A percentile compares a stretch with the other conserved stretches of the same genome.
Conservation (phyloP, 2,329 filamentous ascomycete species). For the Xylaria arbuscula region DNA sequence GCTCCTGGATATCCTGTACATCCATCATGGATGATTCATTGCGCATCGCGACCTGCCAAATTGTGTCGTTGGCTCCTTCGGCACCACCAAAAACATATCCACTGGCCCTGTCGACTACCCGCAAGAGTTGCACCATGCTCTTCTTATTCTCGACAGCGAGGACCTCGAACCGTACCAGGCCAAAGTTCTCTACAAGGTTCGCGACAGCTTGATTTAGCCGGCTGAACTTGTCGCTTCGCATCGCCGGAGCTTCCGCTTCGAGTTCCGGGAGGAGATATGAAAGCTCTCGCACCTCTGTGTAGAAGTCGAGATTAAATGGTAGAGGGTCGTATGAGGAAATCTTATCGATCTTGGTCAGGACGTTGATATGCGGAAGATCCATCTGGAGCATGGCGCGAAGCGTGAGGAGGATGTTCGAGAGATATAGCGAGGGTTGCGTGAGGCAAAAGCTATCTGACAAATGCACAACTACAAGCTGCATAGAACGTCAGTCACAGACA, state of each 20-base stretch:
- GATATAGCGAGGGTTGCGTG: slow-evolving; percentile 92
- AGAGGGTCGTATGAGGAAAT: slow-evolving; percentile 84
- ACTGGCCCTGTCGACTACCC: slow-evolving; percentile 89
- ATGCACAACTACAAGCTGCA: slow-evolving; percentile 89
- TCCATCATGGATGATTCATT: slow-evolving; percentile 80
- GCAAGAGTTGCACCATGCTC: slow-evolving; percentile 92
- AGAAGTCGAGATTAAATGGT: slow-evolving; percentile 95
- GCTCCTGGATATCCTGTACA: slow-evolving; percentile 89
- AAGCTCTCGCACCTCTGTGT: slow-evolving; percentile 96
- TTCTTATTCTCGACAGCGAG: slow-evolving; percentile 96
- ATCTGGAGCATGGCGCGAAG: slow-evolving; percentile 98
- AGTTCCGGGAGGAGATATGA: slow-evolving; percentile 84
- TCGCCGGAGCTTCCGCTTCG: slow-evolving; percentile 77
- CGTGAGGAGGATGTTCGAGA: slow-evolving; percentile 92
- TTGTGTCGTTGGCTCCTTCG: slow-evolving; percentile 91
- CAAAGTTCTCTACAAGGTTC: slow-evolving; percentile 87
- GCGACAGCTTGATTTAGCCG: slow-evolving; percentile 88
- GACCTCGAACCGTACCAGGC: slow-evolving; percentile 90
- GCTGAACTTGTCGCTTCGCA: slow-evolving; percentile 80
- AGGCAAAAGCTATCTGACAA: slow-evolving; percentile 94
- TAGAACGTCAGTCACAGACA: slow-evolving; percentile 45
- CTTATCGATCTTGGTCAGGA: slow-evolving; percentile 98
- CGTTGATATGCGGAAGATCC: slow-evolving; percentile 94
- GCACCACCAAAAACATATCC: slow-evolving; percentile 93
- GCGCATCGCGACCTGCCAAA: slow-evolving; percentile 97